Conservation (phyloP, 306 rosid genomes). For the Elaeagnus macrophylla region DNA sequence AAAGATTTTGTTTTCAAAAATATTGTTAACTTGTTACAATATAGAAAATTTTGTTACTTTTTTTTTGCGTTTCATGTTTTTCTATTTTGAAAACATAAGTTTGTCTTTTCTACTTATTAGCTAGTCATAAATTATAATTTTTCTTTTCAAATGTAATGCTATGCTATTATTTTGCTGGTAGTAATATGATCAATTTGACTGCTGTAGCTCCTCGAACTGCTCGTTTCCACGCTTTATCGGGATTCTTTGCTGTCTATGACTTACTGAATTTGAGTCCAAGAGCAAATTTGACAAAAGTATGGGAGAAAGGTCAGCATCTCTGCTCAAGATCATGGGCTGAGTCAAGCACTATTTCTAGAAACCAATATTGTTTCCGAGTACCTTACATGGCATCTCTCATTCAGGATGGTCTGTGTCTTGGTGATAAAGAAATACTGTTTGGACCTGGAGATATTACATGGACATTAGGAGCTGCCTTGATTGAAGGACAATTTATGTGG, state of each 20-base stretch:
- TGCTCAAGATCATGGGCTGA: constrained; percentile 57
- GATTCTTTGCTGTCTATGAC: constrained; percentile 69
- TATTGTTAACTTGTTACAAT: not conserved
- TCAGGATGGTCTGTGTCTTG: constrained; percentile 56
- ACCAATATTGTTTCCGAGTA: constrained; percentile 53
- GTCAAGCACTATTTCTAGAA: constrained; percentile 31
- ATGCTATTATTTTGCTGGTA: constrained; percentile 39
- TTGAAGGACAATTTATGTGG: constrained; percentile 50
- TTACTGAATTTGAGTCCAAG: constrained; percentile 51
- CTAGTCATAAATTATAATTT: not conserved
- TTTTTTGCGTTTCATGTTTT: not conserved
- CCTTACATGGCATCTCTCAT: constrained; percentile 81
- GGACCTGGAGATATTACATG: constrained; percentile 85
- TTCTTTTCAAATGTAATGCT: not conserved
- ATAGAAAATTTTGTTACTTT: not conserved
- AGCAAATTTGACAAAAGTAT: constrained; percentile 52
- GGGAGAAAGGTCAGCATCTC: constrained; percentile 59
- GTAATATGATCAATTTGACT: constrained; percentile 38
- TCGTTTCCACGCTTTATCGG: constrained; percentile 67
- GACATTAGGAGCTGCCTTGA: constrained; percentile 81
- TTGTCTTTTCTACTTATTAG: not conserved
- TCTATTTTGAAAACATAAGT: too few relatives aligned
- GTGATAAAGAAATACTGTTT: constrained; percentile 51
- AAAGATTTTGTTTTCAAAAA: not conserved
- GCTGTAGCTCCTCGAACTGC: constrained; percentile 30